Percentiles rank a stretch among this genome's conserved stretches.
These are phyloP conservation scores for Dichotomocladium elegans DNA, from an alignment of 371 early-diverging fungal genomes.

Conservation along the genomic window DNA sequence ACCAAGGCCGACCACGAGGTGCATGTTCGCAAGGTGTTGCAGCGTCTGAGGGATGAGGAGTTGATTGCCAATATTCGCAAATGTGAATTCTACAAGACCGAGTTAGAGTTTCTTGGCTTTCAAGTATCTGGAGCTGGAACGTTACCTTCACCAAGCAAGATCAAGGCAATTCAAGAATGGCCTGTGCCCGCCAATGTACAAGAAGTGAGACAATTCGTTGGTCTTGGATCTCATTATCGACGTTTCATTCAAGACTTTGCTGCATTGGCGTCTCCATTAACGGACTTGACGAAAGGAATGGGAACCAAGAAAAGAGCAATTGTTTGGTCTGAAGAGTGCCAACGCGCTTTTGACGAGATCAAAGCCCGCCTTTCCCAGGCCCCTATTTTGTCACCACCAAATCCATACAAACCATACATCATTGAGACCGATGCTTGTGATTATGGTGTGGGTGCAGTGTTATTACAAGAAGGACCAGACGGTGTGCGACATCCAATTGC, in stretches of 20 bases:
- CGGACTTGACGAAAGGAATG: conserved; percentile 24
- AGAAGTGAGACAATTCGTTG: conserved; percentile 32
- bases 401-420: conserved; percentile 17
- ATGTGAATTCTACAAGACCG: conserved; percentile 35
- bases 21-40: conserved; percentile 37
- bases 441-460: conserved; percentile 29
- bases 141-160: conserved; percentile 14
- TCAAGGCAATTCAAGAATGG: conserved; percentile 30
- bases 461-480: conserved; percentile 24
- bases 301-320: conserved; percentile 15
- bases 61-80: conserved; percentile 45
- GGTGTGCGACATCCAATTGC: conserved; percentile 20
- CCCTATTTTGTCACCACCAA: conserved; percentile 23
- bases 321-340: conserved; percentile 14
- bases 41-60: conserved; percentile 20
- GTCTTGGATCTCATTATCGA: conserved; percentile 27
- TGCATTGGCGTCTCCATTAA: conserved; percentile 34
- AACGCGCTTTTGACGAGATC: conserved; percentile 17
- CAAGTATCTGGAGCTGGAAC: conserved; percentile 25
- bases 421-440: neutral
- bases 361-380: conserved; percentile 10
- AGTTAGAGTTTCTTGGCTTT: conserved; percentile 44
- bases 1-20: conserved; percentile 37
- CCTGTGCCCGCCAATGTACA: conserved; percentile 27
- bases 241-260: conserved; percentile 28